These are phyloP conservation scores for Lecanicillium sp. DNA, from an alignment of 2,329 filamentous ascomycete species.

Conservation along the genomic window DNA sequence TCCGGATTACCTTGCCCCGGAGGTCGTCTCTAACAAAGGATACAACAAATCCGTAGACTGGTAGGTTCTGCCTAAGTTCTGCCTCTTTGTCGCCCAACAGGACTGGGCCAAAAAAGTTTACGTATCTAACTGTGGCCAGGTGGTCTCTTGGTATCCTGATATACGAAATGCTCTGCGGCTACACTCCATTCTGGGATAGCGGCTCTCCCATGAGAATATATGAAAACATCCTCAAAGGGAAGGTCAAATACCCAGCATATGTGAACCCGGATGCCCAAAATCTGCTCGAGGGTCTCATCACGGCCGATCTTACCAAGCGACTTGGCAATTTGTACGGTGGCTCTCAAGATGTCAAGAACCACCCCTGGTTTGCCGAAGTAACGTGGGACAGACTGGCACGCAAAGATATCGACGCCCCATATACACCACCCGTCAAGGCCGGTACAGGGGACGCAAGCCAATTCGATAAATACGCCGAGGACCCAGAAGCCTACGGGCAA, in stretches of 20 bases:
- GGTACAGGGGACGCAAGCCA: conserved; percentile 93
- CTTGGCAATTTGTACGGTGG: conserved; percentile 90
- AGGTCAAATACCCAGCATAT: conserved; percentile 94
- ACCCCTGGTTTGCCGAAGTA: conserved; percentile 94
- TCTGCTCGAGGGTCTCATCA: conserved; percentile 86
- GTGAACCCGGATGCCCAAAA: conserved; percentile 92
- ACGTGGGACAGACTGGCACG: conserved; percentile 91
- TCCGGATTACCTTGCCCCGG: conserved; percentile 92
- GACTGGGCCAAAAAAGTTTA: conserved; percentile 3
- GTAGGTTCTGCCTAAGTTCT: conserved; percentile 50
- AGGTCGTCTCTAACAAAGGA: conserved; percentile 97
- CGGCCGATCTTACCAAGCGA: conserved; percentile 86
- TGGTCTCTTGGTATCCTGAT: conserved; percentile 98
- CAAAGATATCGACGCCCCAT: conserved; percentile 97
- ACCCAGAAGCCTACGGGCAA: conserved; percentile 84
- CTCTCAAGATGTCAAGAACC: conserved; percentile 85
- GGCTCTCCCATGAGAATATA: conserved; percentile 99
- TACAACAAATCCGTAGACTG: conserved; percentile 99
- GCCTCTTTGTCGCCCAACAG: conserved; percentile 4
- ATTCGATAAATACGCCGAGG: conserved; percentile 97
- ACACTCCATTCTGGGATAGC: conserved; percentile 98
- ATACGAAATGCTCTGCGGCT: conserved; percentile 98
- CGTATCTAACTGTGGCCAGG: conserved; percentile 41
- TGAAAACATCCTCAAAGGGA: conserved; percentile 94
- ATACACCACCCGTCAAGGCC: conserved; percentile 90